phyloP scores from a whole-genome alignment of 768 basidiomycete species.

The Suillus placidus region DNA sequence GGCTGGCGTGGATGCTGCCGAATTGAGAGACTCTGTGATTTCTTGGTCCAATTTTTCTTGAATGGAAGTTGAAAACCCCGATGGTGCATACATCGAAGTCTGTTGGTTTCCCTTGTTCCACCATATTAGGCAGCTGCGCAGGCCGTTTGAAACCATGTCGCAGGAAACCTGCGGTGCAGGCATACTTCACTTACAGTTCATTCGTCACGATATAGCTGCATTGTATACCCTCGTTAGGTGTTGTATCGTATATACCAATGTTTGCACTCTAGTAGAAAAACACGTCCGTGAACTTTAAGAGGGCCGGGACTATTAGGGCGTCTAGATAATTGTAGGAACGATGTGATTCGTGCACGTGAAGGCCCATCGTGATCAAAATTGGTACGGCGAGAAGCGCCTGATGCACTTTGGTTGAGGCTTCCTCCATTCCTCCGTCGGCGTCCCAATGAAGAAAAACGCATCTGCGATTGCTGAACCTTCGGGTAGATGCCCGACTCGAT shows the following conservation, averaged over 20 bases:
- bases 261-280: background rate
- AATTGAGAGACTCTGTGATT: slow-evolving; percentile 47
- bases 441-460: background rate
- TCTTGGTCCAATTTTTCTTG: slow-evolving; percentile 65
- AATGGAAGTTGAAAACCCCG: background rate
- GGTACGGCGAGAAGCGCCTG: slow-evolving; percentile 14
- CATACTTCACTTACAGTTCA: background rate
- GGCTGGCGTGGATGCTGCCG: slow-evolving; percentile 39
- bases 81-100: background rate
- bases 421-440: slow-evolving; percentile 20
- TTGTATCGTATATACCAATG: background rate
- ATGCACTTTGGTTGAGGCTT: slow-evolving; percentile 27
- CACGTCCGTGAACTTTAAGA: background rate
- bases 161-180: slow-evolving; percentile 8
- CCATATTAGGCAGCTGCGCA: background rate
- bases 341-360: background rate
- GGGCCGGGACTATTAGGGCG: background rate
- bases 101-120: background rate
- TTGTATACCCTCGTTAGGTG: slow-evolving; percentile 3
- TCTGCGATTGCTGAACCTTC: background rate
- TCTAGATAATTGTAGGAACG: background rate
- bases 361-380: background rate
- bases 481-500: background rate
- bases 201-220: background rate
- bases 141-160: background rate